phyloP scores from a whole-genome alignment of 176 grass and related monocot genomes.

The Elymus sibiricus region DNA sequence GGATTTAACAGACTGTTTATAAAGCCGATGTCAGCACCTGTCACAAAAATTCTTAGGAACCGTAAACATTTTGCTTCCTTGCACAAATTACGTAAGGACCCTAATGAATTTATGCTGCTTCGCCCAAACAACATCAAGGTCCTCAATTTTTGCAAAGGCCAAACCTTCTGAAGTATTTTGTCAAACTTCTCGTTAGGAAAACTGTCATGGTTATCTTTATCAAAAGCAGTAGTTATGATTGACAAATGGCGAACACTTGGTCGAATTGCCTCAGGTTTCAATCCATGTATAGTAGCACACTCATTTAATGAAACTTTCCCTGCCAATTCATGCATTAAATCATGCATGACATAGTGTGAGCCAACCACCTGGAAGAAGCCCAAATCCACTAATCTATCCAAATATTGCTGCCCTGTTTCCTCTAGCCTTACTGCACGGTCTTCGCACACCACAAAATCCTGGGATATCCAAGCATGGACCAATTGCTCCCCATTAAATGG shows the following conservation, averaged over 20 bases:
- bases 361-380: neutral
- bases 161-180: neutral
- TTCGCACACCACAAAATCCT: conserved; percentile 5
- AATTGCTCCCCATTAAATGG: neutral
- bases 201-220: neutral
- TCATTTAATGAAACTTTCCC: conserved; percentile 1
- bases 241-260: conserved; percentile 18
- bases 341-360: conserved; percentile 11
- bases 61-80: neutral
- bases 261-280: neutral
- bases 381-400: conserved; percentile 8
- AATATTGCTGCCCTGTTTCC: conserved; percentile 8
- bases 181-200: neutral
- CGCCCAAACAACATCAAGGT: neutral
- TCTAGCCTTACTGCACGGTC: neutral
- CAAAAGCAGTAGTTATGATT: neutral
- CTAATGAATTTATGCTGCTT: neutral
- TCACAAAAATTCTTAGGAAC: neutral
- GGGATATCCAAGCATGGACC: conserved; percentile 42
- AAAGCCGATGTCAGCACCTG: neutral
- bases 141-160: conserved; percentile 1
- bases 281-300: neutral
- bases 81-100: neutral
- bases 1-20: neutral
- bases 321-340: conserved; percentile 34